Base-by-base conservation (phyloP, 129 eudicot species). In the Logfia minima region DNA sequence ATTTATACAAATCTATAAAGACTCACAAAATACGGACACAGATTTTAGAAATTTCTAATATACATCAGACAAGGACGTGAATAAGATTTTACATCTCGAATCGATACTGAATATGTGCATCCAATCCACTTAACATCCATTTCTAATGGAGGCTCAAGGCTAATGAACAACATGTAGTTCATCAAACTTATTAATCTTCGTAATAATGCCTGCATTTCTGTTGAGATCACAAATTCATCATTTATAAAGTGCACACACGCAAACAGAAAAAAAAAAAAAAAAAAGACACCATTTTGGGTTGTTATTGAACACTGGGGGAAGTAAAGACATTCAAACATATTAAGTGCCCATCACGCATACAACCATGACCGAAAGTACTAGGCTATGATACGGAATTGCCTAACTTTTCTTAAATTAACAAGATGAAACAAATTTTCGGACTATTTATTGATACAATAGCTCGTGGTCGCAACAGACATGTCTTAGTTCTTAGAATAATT, bases 401-500 rank as follows among this genome's bases (percentile, higher is more conserved):
- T 66, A 21, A 17, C 37, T 48, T 76, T 66, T 48, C 55, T 22
- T 51, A 66, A 66, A 31, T 11, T 48, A 58, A 13, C 17, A 45
- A 14, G 14, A 41, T 2, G 59, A 29, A 66, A 65, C 23, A 48
- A 65, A 45, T 29, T 43, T 32, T 45, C n/a, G 9, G 28, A 3
- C 6, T 65, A 53, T 76, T 23, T 76, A 6, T 52, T 17, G 21
- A 32, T 35, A 22, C 24, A 6, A 34, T 77, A 29, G 52, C 81
- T 43, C 28, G 26, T 62, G 28, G 60, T 23, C 61, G 35, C 37
- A 77, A 68, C 62, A 24, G 21, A 26, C 56, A 68, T 51, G 61
- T 58, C 75, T 70, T 68, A 39, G 21, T 77, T 58, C 48, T 39
- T 17, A 62, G n/a, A 10, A 72, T 53, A 17, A 74, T 28, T 52